Evolutionary conservation across 1,139 yeast species (phyloP).

Genomic region (Scheffersomyces illinoinensis): DNA sequence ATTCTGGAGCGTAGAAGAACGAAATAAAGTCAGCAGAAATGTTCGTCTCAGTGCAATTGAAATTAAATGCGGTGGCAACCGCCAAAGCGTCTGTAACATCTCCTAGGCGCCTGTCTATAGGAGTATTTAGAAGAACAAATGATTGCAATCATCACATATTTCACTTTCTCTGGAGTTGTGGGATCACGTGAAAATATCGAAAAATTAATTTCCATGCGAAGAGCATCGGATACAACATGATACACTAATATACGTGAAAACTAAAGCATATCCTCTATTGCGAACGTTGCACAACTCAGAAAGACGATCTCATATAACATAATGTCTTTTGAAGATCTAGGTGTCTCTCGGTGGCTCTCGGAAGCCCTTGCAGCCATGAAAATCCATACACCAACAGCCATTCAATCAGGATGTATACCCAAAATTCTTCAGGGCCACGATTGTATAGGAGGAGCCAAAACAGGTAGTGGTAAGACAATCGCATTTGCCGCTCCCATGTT

Average conservation of each 20-base stretch:
- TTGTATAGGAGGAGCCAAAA: conserved; percentile 97
- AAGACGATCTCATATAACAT: not conserved
- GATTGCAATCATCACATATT: not conserved
- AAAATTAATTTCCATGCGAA: not conserved
- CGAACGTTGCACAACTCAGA: not conserved
- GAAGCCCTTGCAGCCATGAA: conserved; percentile 83
- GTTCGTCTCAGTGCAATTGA: not conserved
- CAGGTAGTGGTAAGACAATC: conserved; percentile 97
- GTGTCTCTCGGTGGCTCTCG: conserved; percentile 82
- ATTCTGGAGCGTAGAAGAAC: not conserved
- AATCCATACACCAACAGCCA: conserved; percentile 78
- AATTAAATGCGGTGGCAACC: not conserved
- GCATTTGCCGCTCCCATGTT: conserved; percentile 98
- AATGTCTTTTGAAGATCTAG: conserved; percentile 61
- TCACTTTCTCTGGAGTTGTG: not conserved
- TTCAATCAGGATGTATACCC: conserved; percentile 89
- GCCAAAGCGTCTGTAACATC: not conserved
- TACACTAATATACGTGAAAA: not conserved
- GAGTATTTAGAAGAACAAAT: not conserved
- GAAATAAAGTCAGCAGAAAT: not conserved
- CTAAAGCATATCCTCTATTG: not conserved
- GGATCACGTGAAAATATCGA: not conserved
- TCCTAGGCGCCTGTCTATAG: not conserved
- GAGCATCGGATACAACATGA: conserved; percentile 3
- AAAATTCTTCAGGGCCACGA: conserved; percentile 78